Evolutionary conservation across 257 asterid species (phyloP).

Genomic region (Nicotiana tomentosiformis): DNA sequence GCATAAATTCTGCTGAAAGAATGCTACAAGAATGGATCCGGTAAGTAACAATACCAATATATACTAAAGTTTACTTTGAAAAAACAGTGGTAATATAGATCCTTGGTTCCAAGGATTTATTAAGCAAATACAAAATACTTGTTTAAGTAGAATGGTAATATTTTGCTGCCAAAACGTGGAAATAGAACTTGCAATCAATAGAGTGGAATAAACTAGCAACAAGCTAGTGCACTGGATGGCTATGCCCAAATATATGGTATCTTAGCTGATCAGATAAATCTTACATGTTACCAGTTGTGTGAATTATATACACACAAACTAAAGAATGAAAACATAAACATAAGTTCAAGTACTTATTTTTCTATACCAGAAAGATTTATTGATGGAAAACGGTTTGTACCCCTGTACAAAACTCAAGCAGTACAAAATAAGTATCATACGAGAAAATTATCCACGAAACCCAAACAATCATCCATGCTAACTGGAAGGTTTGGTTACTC

Average conservation of each 20-base stretch:
- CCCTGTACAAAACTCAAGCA: not conserved
- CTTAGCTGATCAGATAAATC: not conserved
- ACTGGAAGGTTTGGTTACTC: not conserved
- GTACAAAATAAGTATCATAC: not conserved
- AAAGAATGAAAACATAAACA: not conserved
- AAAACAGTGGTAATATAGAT: not conserved
- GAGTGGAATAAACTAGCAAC: not conserved
- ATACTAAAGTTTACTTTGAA: not conserved
- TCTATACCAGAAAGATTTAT: not conserved
- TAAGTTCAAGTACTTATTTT: not conserved
- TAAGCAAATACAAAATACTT: not conserved
- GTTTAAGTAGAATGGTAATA: not conserved
- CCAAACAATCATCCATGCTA: not conserved
- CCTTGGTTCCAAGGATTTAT: not conserved
- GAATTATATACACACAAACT: not conserved
- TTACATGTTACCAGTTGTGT: not conserved
- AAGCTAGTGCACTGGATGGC: not conserved
- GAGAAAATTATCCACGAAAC: not conserved
- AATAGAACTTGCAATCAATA: not conserved
- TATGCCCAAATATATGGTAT: constrained; percentile 1
- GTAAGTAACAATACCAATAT: constrained; percentile 45
- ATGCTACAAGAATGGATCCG: constrained; percentile 90
- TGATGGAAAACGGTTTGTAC: not conserved
- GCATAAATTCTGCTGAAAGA: constrained; percentile 99
- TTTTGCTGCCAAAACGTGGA: not conserved